Evolutionary conservation across 2,329 filamentous ascomycete species (phyloP).

Genomic region (Dissoconium aciculare): DNA sequence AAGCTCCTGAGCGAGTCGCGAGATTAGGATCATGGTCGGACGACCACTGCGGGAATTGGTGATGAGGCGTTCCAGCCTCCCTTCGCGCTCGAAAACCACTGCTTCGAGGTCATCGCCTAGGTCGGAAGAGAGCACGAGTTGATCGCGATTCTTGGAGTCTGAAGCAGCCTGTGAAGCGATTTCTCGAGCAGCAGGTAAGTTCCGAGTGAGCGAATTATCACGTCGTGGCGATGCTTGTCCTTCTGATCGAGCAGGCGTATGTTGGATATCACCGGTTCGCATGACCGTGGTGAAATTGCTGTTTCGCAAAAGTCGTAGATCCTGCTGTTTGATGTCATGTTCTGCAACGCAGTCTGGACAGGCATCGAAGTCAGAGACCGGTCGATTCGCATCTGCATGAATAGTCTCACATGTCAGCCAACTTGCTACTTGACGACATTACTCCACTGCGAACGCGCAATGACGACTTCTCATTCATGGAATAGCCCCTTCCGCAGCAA

Average conservation of each 20-base stretch:
- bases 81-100: slow-evolving; percentile 28
- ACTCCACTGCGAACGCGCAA: too few species aligned
- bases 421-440: too few species aligned
- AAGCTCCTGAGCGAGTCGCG: slow-evolving; percentile 17
- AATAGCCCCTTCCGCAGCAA: too few species aligned
- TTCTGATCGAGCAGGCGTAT: too few species aligned
- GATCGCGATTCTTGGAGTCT: too few species aligned
- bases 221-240: too few species aligned
- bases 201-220: too few species aligned
- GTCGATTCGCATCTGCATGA: slow-evolving; percentile 5
- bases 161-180: too few species aligned
- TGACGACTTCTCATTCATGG: too few species aligned
- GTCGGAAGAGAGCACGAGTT: slow-evolving; percentile 15
- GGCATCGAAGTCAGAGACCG: slow-evolving; percentile 10
- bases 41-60: slow-evolving; percentile 21
- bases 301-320: slow-evolving; percentile 4
- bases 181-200: too few species aligned
- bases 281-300: slow-evolving; percentile 2
- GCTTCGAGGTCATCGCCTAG: slow-evolving; percentile 26
- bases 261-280: too few species aligned
- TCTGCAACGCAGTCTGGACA: slow-evolving; percentile 23
- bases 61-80: slow-evolving; percentile 26
- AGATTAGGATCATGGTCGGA: slow-evolving; percentile 10
- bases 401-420: slow-evolving; percentile 8
- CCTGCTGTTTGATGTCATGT: slow-evolving; percentile 15